These are phyloP conservation scores for Salvia miltiorrhiza DNA, from an alignment of 257 asterid species.

Conservation along the genomic window DNA sequence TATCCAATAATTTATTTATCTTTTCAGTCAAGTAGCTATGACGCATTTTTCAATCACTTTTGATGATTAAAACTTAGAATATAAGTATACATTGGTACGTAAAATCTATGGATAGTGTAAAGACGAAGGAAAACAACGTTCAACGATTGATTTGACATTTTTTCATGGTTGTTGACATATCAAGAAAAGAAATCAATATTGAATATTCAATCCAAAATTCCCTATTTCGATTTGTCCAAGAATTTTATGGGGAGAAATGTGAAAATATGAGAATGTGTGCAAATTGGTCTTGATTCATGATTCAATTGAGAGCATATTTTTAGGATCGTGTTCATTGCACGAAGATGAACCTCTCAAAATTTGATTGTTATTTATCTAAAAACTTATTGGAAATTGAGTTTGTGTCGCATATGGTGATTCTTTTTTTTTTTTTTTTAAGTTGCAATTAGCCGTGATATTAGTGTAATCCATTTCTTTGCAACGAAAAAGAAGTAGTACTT, in stretches of 20 bases:
- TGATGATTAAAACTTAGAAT: slow-evolving; percentile 17
- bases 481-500: no score
- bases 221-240: slow-evolving; percentile 13
- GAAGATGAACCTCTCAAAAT: neutral
- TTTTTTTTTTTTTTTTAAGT: no score
- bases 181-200: neutral
- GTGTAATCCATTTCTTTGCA: no score
- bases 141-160: neutral
- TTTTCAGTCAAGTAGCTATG: neutral
- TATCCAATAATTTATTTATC: no score
- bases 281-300: slow-evolving; percentile 6
- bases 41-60: neutral
- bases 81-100: neutral
- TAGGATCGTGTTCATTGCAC: slow-evolving; percentile 22
- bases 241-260: slow-evolving; percentile 3
- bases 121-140: slow-evolving; percentile 19
- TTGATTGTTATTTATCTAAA: neutral
- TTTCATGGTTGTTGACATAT: neutral
- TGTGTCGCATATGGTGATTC: no score
- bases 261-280: neutral
- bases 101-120: slow-evolving; percentile 7
- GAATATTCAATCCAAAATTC: neutral
- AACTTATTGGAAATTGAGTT: no score
- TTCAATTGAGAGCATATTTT: slow-evolving; percentile 4
- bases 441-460: no score